These are phyloP conservation scores for Lentinula lateritia DNA, from an alignment of 768 basidiomycete species.

Conservation along the genomic window DNA sequence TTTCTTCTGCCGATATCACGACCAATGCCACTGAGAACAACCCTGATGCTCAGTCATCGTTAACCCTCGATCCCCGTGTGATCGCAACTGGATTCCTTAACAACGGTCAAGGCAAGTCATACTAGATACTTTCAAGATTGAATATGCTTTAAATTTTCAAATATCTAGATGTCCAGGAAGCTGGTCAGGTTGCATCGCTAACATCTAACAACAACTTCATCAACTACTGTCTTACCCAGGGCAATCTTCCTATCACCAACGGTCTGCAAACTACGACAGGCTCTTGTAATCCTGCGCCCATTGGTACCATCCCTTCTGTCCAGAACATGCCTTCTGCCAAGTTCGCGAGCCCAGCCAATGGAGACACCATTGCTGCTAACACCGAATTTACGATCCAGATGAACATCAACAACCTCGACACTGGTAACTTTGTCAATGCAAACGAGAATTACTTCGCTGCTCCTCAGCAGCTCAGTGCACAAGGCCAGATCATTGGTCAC, in stretches of 20 bases:
- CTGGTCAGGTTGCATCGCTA: slow-evolving; percentile 51
- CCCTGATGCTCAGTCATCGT: slow-evolving; percentile 38
- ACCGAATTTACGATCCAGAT: slow-evolving; percentile 48
- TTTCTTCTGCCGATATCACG: slow-evolving; percentile 11
- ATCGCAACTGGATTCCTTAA: slow-evolving; percentile 52
- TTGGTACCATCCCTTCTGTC: slow-evolving; percentile 51
- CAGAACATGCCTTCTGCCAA: slow-evolving; percentile 50
- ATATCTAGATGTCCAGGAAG: slow-evolving; percentile 18
- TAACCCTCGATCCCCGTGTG: slow-evolving; percentile 38
- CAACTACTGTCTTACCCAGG: slow-evolving; percentile 51
- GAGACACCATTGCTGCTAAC: slow-evolving; percentile 35
- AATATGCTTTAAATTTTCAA: background rate
- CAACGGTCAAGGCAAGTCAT: slow-evolving; percentile 33
- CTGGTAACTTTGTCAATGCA: slow-evolving; percentile 52
- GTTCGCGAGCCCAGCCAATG: slow-evolving; percentile 43
- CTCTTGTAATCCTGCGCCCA: slow-evolving; percentile 49
- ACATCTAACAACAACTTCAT: slow-evolving; percentile 73
- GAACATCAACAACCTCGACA: slow-evolving; percentile 35
- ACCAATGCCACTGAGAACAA: slow-evolving; percentile 13
- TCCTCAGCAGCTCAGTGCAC: slow-evolving; percentile 45
- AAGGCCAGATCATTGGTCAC: slow-evolving; percentile 56
- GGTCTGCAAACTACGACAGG: slow-evolving; percentile 33
- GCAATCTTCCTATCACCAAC: slow-evolving; percentile 30
- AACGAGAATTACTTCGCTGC: slow-evolving; percentile 42
- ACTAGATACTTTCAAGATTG: slow-evolving; percentile 16